Conservation (phyloP, 805 yeast species). For the Priceomyces haplophilus region DNA sequence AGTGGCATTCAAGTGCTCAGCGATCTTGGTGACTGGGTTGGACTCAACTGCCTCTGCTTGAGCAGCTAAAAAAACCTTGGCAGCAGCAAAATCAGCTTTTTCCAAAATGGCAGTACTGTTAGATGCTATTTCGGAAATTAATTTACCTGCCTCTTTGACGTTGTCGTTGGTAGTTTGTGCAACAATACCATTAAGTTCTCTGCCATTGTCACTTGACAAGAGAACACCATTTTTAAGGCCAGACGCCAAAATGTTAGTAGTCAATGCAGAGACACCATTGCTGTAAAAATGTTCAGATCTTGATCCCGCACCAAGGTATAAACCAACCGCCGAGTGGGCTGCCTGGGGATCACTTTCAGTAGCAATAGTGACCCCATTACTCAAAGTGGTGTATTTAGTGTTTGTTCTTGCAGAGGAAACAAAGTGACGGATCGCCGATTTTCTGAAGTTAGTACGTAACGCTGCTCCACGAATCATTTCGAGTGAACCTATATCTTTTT, state of each 20-base stretch:
- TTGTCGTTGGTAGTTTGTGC: conserved; percentile 54
- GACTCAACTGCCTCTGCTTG: conserved; percentile 56
- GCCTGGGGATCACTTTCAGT: conserved; percentile 59
- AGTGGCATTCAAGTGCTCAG: conserved; percentile 75
- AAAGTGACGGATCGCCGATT: conserved; percentile 48
- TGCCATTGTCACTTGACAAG: conserved; percentile 51
- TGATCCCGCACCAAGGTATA: conserved; percentile 74
- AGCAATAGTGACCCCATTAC: conserved; percentile 74
- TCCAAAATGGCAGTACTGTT: conserved; percentile 34
- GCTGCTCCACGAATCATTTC: conserved; percentile 43
- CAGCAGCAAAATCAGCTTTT: conserved; percentile 46
- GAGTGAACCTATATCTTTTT: neutral
- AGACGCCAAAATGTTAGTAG: conserved; percentile 48
- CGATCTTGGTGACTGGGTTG: conserved; percentile 51
- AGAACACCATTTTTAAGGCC: conserved; percentile 53
- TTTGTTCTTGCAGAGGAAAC: conserved; percentile 55
- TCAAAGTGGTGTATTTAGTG: conserved; percentile 67
- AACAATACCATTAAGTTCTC: conserved; percentile 63
- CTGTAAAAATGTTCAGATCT: conserved; percentile 76
- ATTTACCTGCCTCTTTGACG: conserved; percentile 48
- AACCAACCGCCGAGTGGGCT: conserved; percentile 60
- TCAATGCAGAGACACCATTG: conserved; percentile 74
- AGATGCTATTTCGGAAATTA: conserved; percentile 46
- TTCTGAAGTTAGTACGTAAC: conserved; percentile 29
- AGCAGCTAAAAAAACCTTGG: conserved; percentile 45